Conservation (phyloP, 2,329 filamentous ascomycete species). For the Zasmidium citrigriseum region DNA sequence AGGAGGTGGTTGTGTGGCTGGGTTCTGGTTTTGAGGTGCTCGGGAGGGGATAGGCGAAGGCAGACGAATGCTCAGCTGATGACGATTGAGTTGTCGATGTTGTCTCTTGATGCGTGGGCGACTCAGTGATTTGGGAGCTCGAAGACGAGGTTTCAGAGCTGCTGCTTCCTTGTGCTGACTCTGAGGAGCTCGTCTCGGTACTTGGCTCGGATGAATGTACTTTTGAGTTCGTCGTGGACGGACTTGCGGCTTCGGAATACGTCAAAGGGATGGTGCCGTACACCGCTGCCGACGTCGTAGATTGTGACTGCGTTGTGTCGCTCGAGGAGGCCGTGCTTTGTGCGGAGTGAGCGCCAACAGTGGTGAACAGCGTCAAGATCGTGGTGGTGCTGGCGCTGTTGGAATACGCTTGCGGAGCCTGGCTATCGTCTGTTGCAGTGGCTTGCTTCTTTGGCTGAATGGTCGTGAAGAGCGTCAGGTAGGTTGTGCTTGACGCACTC, state of each 20-base stretch:
- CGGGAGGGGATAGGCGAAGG: conserved; percentile 2
- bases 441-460: neutral
- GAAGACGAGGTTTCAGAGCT: neutral
- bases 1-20: neutral
- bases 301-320: neutral
- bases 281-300: neutral
- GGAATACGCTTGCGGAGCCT: neutral
- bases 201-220: neutral
- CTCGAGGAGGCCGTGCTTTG: neutral
- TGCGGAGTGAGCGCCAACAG: conserved; percentile 10
- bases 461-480: conserved; percentile 16
- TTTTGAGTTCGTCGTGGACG: neutral
- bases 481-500: conserved; percentile 18
- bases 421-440: neutral
- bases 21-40: neutral
- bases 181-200: neutral
- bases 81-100: neutral
- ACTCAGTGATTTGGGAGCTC: neutral
- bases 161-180: neutral
- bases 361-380: conserved; percentile 24
- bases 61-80: neutral
- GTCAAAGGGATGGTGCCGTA: neutral
- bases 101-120: neutral
- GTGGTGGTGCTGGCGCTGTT: conserved; percentile 10
- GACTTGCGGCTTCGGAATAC: neutral